Evolutionary conservation across 768 basidiomycete species (phyloP).

Genomic region (Mycena capillaripes): DNA sequence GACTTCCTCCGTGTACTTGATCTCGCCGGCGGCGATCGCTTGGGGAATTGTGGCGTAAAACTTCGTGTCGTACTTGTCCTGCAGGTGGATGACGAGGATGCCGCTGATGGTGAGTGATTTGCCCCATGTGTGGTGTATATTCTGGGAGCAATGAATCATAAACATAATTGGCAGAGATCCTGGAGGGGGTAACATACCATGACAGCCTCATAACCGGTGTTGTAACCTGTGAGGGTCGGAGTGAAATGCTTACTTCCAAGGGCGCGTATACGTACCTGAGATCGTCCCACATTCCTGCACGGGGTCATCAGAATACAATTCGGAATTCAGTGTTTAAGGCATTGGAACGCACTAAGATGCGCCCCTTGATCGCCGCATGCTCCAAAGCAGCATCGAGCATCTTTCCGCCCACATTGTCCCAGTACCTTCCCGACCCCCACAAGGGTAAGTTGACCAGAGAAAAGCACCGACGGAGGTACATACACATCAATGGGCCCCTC

Average conservation of each 20-base stretch:
- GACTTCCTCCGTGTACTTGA: conserved; percentile 64
- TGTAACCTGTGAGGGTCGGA: conserved; percentile 50
- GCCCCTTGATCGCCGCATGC: conserved; percentile 56
- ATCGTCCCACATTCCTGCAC: conserved; percentile 59
- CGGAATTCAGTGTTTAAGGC: conserved; percentile 29
- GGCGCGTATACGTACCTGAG: conserved; percentile 30
- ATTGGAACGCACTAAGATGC: conserved; percentile 62
- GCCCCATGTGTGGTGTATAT: conserved; percentile 52
- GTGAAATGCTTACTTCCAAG: background rate
- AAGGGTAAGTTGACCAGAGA: background rate
- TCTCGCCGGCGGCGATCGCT: conserved; percentile 57
- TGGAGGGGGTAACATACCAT: conserved; percentile 39
- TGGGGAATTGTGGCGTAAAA: conserved; percentile 60
- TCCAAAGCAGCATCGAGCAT: conserved; percentile 68
- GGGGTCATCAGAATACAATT: background rate
- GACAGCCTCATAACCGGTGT: conserved; percentile 45
- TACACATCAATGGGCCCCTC: conserved; percentile 68
- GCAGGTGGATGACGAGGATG: conserved; percentile 53
- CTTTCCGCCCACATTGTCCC: conserved; percentile 74
- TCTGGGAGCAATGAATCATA: conserved; percentile 43
- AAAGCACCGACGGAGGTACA: conserved; percentile 26
- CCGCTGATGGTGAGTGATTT: conserved; percentile 57
- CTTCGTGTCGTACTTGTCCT: conserved; percentile 52
- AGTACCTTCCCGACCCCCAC: conserved; percentile 53
- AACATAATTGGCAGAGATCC: background rate